Conservation (phyloP, 345 rosid species). For the Psidium guajava region DNA sequence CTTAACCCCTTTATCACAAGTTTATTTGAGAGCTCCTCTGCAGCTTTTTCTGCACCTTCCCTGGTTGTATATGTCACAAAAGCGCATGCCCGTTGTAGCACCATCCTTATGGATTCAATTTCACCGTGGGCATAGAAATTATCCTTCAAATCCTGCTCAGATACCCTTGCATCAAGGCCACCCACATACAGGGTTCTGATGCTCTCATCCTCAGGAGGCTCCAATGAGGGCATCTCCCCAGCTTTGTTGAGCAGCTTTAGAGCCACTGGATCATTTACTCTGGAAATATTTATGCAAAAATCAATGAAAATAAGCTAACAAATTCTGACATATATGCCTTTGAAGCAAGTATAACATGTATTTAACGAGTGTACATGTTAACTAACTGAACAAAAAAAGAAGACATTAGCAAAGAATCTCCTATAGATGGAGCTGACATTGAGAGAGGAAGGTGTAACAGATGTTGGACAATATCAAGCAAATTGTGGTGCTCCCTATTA, state of each 20-base stretch:
- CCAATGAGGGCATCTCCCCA: slow-evolving; percentile 93
- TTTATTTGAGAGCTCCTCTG: slow-evolving; percentile 79
- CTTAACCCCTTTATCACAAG: slow-evolving; percentile 81
- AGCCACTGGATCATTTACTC: slow-evolving; percentile 93
- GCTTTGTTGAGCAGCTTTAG: slow-evolving; percentile 85
- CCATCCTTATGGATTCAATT: slow-evolving; percentile 77
- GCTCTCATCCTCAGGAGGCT: slow-evolving; percentile 86
- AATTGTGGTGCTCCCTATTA: neutral
- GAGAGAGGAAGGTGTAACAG: neutral
- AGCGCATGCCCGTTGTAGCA: slow-evolving; percentile 81
- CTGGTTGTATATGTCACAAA: slow-evolving; percentile 91
- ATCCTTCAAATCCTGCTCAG: slow-evolving; percentile 87
- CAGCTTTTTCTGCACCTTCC: slow-evolving; percentile 97
- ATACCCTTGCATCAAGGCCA: slow-evolving; percentile 73
- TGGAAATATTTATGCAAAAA: slow-evolving; percentile 14
- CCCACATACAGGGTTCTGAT: slow-evolving; percentile 87
- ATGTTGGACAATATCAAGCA: neutral
- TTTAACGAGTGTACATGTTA: neutral
- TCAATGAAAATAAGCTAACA: neutral
- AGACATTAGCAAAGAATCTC: neutral
- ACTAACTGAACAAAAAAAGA: neutral
- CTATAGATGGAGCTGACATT: neutral
- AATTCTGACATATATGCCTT: neutral
- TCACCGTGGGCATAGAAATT: slow-evolving; percentile 88
- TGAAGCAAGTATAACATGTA: neutral